Evolutionary conservation across 2,329 filamentous ascomycete species (phyloP).

Genomic region (Aureobasidium pullulans): DNA sequence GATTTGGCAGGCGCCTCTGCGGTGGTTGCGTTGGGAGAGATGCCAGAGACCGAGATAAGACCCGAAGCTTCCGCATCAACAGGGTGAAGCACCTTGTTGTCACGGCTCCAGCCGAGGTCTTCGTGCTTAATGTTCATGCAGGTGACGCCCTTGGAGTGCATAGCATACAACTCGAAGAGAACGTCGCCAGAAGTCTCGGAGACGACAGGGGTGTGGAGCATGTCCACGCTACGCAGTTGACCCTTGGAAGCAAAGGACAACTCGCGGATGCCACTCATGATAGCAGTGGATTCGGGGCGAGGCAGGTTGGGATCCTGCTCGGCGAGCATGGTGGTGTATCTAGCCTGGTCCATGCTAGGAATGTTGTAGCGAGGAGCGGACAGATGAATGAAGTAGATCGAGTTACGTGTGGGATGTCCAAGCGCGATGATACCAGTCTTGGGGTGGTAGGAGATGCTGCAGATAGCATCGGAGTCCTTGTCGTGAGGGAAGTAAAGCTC

Average conservation of each 20-base stretch:
- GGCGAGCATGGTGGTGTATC: constrained; percentile 73
- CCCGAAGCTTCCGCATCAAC: constrained; percentile 70
- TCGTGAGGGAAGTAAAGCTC: constrained; percentile 94
- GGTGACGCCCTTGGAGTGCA: constrained; percentile 96
- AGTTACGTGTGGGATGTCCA: constrained; percentile 93
- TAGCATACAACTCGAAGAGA: constrained; percentile 90
- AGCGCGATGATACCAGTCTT: constrained; percentile 88
- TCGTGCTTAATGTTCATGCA: constrained; percentile 78
- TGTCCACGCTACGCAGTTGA: constrained; percentile 79
- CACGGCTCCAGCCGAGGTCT: constrained; percentile 84
- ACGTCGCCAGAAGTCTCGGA: constrained; percentile 56
- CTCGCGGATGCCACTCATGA: constrained; percentile 93
- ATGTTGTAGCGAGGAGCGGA: constrained; percentile 91
- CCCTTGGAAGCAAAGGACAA: constrained; percentile 86
- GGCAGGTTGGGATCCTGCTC: constrained; percentile 65
- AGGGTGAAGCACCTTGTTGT: constrained; percentile 76
- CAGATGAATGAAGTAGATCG: constrained; percentile 91
- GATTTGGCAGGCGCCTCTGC: constrained; percentile 18
- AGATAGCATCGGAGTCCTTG: constrained; percentile 95
- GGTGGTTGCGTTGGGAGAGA: constrained; percentile 23
- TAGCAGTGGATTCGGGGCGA: constrained; percentile 87
- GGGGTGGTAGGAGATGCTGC: constrained; percentile 91
- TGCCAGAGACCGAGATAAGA: constrained; percentile 63
- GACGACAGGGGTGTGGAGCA: constrained; percentile 62
- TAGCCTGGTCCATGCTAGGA: constrained; percentile 71